Evolutionary conservation across 2,329 filamentous ascomycete genomes (phyloP), one percentile per base, ranked within the genome.

Genomic region (Trichoderma lentiforme): DNA sequence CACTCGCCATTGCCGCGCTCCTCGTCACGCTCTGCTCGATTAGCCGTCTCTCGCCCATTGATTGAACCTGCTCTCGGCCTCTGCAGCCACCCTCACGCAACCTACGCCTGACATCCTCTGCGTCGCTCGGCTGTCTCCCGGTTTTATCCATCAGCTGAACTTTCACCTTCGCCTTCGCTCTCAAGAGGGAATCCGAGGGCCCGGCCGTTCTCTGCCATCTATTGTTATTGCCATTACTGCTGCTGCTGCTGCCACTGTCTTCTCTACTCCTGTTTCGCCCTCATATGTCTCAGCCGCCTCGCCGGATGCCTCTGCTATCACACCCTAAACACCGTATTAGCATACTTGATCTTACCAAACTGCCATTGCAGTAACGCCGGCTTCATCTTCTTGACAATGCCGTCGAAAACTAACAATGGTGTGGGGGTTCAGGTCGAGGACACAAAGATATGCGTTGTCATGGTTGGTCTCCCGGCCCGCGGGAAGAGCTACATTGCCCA

Each of bases 401-500:
- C 84, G 75, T 82, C 82, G 74, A 83, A 78, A 73, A 75, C 78
- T 80, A 84, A 86, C 85, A 91, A 91, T 81, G 90, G 92, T 76
- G 84, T 89, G 77, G 92, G 91, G 79, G 88, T 95, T 75, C 92
- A 97, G 93, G 93, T 93, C 78, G 95, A 98, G 86, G 94, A 98
- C 83, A 95, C 93, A 73, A 93, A 93, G 82, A 97, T 99, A 85
- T 98, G 95, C 82, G 95, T 99, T 75, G 94, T 99, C 78, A 98
- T 99, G 96, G 96, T 99, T 73, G 96, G 96, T 76, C 87, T 99
- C 80, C 96, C 96, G 70, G 96, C 96, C 73, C 88, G 96, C 77
- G 96, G 96, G 79, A 99, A 99, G 88, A 97, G 94, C 85, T 90
- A 97, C 82, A 98, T 99, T 81, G 95, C 96, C 76, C 94, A 97